Evolutionary conservation across 2,329 filamentous ascomycete genomes (phyloP), one percentile per base, ranked within the genome.

Genomic region (Penicillium sp.): DNA sequence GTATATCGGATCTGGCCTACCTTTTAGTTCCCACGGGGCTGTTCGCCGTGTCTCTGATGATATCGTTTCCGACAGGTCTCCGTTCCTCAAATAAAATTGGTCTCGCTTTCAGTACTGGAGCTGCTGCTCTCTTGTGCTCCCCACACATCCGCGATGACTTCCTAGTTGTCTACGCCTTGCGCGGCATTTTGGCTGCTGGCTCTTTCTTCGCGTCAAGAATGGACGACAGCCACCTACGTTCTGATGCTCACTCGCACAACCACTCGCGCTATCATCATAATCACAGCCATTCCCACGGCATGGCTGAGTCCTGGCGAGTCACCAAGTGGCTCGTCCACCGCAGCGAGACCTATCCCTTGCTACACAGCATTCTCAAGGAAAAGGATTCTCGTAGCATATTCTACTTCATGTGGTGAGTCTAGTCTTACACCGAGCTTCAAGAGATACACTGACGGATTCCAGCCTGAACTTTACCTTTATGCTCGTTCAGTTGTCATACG

Each of bases 391-490:
- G 93, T 50, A 83, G 92, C 39, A 97, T 98, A 56, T 95, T 95
- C 59, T 98, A 98, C 71, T 98, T 97, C 62, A 95, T 95, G 83
- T 81, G 79, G 88, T 95, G 76, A 65, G 84, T 67, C 23, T 33
- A 23, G 24, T 23, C 2, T 25, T 47, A 23, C 25, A 18, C 18
- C 25, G 6, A 18, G 13, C 4, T 18, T 51, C 7, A 37, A 42
- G 49, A 10, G 46, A 18, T 32, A 13, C 5, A 49, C 63, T 69
- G 51, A 65, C 44, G 18, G 31, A 23, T 28, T 4, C 6, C 65
- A 95, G 89, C 54, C 80, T 98, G 47, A 98, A 98, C 66, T 90
- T 98, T 60, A 79, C 78, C 6, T 98, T 98, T 69, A 98, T 98
- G 93, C 75, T 88, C 29, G 83, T 98, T 1, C 93, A 98, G 64